Percentiles rank a stretch among this genome's conserved stretches.
These are phyloP conservation scores for Penicillium ochrochloron DNA, from an alignment of 495 filamentous ascomycete genomes.

Conservation along the genomic window DNA sequence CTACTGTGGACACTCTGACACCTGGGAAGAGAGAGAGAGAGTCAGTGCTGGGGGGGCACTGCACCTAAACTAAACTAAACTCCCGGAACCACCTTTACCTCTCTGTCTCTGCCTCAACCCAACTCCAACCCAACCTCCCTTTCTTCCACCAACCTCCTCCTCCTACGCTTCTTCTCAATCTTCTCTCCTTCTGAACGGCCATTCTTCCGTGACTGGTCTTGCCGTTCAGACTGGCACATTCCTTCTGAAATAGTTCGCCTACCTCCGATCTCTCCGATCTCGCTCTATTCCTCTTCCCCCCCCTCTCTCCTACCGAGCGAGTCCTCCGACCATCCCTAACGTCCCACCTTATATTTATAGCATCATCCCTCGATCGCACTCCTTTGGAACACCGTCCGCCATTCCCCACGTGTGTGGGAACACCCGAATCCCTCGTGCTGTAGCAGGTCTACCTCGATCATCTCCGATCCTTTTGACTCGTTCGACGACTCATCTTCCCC, in stretches of 20 bases:
- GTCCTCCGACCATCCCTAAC: conserved; percentile 18
- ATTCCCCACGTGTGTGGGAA: conserved; percentile 30
- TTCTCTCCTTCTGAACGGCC: conserved; percentile 16
- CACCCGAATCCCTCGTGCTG: conserved; percentile 39
- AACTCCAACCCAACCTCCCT: conserved; percentile 28
- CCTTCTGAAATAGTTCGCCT: conserved; percentile 23
- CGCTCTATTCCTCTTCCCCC: conserved; percentile 17
- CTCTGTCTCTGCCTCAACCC: conserved; percentile 5
- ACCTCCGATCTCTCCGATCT: conserved; percentile 21
- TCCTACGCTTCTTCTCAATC: conserved; percentile 14
- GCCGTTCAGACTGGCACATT: conserved; percentile 26
- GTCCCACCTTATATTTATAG: conserved; percentile 33
- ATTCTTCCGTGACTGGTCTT: conserved; percentile 16
- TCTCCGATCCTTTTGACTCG: conserved; percentile 14
- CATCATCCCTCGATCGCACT: conserved; percentile 23
- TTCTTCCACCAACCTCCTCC: conserved; percentile 18
- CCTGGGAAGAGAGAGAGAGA: neutral
- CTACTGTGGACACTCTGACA: neutral
- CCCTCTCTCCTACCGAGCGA: conserved; percentile 12
- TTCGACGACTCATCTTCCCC: conserved; percentile 6
- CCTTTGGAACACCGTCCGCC: conserved; percentile 17
- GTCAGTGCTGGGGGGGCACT: neutral
- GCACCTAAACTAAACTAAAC: neutral
- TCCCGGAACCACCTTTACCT: neutral
- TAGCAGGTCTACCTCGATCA: conserved; percentile 41